Evolutionary conservation across 257 asterid species (phyloP), one percentile per base, ranked within the genome.

Genomic region (Forsythia suspensa): DNA sequence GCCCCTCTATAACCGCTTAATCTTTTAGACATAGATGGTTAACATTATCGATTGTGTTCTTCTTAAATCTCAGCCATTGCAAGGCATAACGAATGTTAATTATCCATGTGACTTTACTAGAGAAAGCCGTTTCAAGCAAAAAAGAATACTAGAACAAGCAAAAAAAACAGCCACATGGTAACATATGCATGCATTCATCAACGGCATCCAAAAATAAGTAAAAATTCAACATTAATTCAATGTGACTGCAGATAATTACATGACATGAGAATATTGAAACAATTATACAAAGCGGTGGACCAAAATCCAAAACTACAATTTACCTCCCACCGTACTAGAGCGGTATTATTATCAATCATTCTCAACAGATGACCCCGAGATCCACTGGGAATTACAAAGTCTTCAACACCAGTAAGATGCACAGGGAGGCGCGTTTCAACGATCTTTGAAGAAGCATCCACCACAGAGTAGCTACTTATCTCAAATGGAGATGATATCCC

Each of bases 301-400:
- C 39, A 63, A 61, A 73, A 52, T 20, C 10, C 36, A 21, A 9
- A 67, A 72, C 39, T 71, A 42, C 11, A 51, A 51, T 78, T 71
- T 92, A 95, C 99, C 99, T 96, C 97, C 99, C 99, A 94, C 69
- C 96, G 92, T 63, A 96, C 98, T 71, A 95, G 85, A 76, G 94
- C 97, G 82, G 75, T 68, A 79, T 88, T 78, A 52, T 82, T 77
- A 78, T 90, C 85, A 24, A 94, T 87, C 97, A 91, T 87, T 85
- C 91, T 93, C 86, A 96, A 77, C 82, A 96, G 87, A 82, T 84
- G 96, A 82, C 99, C 99, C 70, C 81, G 87, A 72, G 98, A 85
- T 77, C 89, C 85, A 24, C 89, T 80, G 77, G 99, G 99, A 81
- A 96, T 91, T 61, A 86, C 83, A 86, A 96, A 82, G 79, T 97